Percentiles rank a stretch among this genome's conserved stretches.
These are phyloP conservation scores for Nannochloropsis salina DNA, from an alignment of 108 stramenopile species.

Conservation along the genomic window DNA sequence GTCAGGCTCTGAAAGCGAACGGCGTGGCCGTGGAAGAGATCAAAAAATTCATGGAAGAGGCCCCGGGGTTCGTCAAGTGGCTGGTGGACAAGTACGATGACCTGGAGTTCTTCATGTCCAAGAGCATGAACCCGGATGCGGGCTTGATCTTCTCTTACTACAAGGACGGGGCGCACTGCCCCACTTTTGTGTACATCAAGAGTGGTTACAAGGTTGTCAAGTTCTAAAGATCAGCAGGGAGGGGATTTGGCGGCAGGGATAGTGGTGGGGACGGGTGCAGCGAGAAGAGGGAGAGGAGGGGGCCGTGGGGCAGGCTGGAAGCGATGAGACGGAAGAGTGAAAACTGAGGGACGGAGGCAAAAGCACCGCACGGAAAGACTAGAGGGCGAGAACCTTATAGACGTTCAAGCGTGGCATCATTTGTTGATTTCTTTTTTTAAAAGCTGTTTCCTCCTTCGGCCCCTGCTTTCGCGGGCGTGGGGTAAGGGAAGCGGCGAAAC, in stretches of 20 bases:
- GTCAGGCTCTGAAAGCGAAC: slow-evolving; percentile 43
- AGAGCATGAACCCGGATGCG: slow-evolving; percentile 58
- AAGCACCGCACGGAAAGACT: too few species aligned
- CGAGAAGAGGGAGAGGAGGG: background rate
- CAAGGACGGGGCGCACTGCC: slow-evolving; percentile 56
- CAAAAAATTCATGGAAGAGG: slow-evolving; percentile 27
- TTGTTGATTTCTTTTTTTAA: too few species aligned
- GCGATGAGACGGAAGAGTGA: background rate
- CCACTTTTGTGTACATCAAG: slow-evolving; percentile 58
- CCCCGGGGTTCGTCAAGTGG: slow-evolving; percentile 42
- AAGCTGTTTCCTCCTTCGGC: too few species aligned
- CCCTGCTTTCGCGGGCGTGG: too few species aligned
- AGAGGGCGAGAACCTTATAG: too few species aligned
- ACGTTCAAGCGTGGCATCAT: too few species aligned
- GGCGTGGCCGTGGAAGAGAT: slow-evolving; percentile 49
- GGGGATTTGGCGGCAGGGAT: background rate
- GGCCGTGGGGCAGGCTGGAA: background rate
- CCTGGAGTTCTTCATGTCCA: slow-evolving; percentile 55
- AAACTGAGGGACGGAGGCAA: background rate
- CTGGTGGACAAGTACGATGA: slow-evolving; percentile 49
- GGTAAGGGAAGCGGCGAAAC: too few species aligned
- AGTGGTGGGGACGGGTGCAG: background rate
- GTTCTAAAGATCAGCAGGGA: slow-evolving; percentile 30
- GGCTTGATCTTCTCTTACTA: slow-evolving; percentile 61
- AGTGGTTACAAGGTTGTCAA: slow-evolving; percentile 55